Conservation (phyloP, 1,139 yeast genomes). For the Hyphopichia burtonii region DNA sequence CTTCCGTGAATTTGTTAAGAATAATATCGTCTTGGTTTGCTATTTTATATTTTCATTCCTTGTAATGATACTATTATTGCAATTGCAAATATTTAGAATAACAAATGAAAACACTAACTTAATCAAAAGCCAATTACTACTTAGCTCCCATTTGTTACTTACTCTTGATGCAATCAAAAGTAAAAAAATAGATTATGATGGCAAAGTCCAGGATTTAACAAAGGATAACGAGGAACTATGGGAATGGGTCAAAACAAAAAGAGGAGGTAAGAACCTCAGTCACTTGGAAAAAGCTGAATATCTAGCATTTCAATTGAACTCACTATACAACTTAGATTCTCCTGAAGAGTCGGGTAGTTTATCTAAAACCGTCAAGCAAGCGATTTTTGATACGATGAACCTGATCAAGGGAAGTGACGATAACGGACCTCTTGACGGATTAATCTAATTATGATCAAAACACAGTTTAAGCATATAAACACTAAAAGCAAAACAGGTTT, state of each 20-base stretch:
- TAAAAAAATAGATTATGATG: slow-evolving; percentile 4
- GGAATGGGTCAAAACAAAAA: slow-evolving; percentile 21
- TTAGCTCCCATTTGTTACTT: slow-evolving; percentile 20
- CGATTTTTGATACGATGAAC: slow-evolving; percentile 13
- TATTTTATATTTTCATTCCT: slow-evolving; percentile 21
- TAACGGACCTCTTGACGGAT: slow-evolving; percentile 8
- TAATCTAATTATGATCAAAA: slow-evolving; percentile 3
- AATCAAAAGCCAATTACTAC: slow-evolving; percentile 23
- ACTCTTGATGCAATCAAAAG: slow-evolving; percentile 7
- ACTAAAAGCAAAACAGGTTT: too few relatives aligned
- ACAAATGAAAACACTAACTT: slow-evolving; percentile 26
- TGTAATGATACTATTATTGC: slow-evolving; percentile 21
- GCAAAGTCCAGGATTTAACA: neutral
- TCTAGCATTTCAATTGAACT: slow-evolving; percentile 20
- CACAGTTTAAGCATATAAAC: too few relatives aligned
- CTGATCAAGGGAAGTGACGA: slow-evolving; percentile 10
- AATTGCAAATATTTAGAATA: slow-evolving; percentile 18
- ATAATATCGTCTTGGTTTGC: slow-evolving; percentile 16
- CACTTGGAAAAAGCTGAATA: slow-evolving; percentile 23
- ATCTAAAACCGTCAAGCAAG: slow-evolving; percentile 7
- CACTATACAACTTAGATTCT: slow-evolving; percentile 7
- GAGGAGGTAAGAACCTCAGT: slow-evolving; percentile 17
- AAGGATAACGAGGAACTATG: slow-evolving; percentile 16
- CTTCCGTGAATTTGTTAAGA: slow-evolving; percentile 11
- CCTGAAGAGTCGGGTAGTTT: neutral